Evolutionary conservation across 2,329 filamentous ascomycete species (phyloP).

Genomic region (Cladosporium cucumerinum): DNA sequence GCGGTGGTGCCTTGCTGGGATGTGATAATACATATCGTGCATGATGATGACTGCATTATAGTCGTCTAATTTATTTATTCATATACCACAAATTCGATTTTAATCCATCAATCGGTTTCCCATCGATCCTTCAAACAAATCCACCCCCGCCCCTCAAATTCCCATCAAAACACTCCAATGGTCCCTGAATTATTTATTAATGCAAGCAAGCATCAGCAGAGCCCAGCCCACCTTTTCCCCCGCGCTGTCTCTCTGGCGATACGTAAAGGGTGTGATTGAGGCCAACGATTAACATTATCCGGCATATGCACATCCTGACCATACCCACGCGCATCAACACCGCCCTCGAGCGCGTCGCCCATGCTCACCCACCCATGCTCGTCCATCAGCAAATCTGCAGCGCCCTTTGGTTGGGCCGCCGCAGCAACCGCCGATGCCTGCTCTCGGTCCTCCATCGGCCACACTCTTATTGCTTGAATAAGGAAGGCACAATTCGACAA

Average conservation of each 20-base stretch:
- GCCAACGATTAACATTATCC: conserved; percentile 1
- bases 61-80: background rate
- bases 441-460: conserved; percentile 14
- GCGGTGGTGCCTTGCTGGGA: background rate
- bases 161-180: background rate
- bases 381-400: background rate
- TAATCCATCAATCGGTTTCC: background rate
- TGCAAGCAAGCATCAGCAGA: background rate
- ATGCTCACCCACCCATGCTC: no score
- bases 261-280: conserved; percentile 15
- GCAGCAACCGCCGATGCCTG: conserved; percentile 11
- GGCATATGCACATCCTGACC: conserved; percentile 6
- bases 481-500: background rate
- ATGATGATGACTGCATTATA: background rate
- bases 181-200: background rate
- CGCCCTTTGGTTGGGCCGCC: conserved; percentile 15
- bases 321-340: background rate
- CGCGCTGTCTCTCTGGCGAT: background rate
- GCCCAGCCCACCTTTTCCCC: no score
- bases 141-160: background rate
- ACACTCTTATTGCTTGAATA: background rate
- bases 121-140: background rate
- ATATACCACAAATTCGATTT: background rate
- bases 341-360: background rate
- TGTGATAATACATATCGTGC: background rate